These are phyloP conservation scores for Pouteria glomerata DNA, from an alignment of 148 eudicot species.

Conservation along the genomic window DNA sequence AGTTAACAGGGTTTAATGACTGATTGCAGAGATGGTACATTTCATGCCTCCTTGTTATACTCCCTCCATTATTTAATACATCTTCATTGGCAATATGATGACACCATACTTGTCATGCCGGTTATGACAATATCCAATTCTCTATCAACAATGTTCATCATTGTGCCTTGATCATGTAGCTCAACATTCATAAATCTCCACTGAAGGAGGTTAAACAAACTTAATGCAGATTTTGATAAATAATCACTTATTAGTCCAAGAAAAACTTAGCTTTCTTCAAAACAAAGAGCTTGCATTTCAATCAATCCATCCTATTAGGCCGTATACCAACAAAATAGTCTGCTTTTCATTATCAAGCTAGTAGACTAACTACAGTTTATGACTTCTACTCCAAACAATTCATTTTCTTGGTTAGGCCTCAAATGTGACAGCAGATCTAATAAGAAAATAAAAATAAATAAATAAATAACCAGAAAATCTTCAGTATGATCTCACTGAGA, in stretches of 20 bases:
- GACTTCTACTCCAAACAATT: background rate
- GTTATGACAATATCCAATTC: background rate
- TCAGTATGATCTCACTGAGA: slow-evolving; percentile 3
- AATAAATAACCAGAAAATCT: background rate
- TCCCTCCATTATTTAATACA: background rate
- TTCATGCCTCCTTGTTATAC: background rate
- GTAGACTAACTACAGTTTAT: background rate
- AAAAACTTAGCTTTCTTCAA: background rate
- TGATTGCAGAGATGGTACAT: background rate
- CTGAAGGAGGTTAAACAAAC: background rate
- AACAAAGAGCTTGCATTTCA: background rate
- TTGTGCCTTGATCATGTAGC: background rate
- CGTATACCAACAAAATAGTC: background rate
- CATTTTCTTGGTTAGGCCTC: background rate
- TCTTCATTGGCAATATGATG: background rate
- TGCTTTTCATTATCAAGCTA: background rate
- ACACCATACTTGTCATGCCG: background rate
- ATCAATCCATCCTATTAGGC: background rate
- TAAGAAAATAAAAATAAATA: too few species aligned
- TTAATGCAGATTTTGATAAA: background rate
- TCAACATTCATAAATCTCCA: background rate
- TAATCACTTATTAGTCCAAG: background rate
- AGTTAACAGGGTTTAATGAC: background rate
- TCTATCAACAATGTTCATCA: background rate
- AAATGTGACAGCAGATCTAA: background rate